Conservation (phyloP, 495 filamentous ascomycete species). For the Neurospora intermedia region DNA sequence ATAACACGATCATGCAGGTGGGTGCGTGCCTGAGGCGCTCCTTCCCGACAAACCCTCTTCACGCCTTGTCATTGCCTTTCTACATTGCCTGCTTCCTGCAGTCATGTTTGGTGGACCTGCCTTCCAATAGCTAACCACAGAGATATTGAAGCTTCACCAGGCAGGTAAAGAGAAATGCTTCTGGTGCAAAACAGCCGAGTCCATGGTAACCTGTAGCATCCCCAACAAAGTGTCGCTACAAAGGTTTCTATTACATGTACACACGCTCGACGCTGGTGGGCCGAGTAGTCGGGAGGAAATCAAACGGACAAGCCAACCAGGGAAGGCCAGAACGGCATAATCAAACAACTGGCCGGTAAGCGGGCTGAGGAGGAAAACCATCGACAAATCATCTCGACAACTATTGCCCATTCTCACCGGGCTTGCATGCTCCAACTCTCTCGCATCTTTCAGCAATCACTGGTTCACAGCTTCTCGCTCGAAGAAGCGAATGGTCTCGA, state of each 20-base stretch:
- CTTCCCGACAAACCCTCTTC: neutral
- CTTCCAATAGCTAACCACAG: too few species aligned
- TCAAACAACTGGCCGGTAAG: neutral
- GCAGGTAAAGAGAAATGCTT: too few species aligned
- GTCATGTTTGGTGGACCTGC: too few species aligned
- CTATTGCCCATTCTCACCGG: neutral
- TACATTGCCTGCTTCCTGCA: too few species aligned
- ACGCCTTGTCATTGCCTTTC: neutral
- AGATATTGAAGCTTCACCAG: too few species aligned
- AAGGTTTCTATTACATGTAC: too few species aligned
- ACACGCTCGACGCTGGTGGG: neutral
- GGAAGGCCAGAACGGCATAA: neutral
- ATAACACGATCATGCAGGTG: neutral
- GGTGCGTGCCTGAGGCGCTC: neutral
- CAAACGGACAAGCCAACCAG: neutral
- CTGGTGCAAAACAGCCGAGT: too few species aligned
- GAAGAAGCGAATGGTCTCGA: too few species aligned
- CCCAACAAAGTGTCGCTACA: too few species aligned
- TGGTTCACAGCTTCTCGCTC: too few species aligned
- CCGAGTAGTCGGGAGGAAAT: neutral
- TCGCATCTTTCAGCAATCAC: neutral
- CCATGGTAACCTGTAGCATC: too few species aligned
- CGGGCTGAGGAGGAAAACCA: neutral
- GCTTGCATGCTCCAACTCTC: neutral
- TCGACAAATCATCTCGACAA: neutral